Evolutionary conservation across 1,284 basidiomycete genomes (phyloP), one percentile per base, ranked within the genome.

Genomic region (Moesziomyces sp.): DNA sequence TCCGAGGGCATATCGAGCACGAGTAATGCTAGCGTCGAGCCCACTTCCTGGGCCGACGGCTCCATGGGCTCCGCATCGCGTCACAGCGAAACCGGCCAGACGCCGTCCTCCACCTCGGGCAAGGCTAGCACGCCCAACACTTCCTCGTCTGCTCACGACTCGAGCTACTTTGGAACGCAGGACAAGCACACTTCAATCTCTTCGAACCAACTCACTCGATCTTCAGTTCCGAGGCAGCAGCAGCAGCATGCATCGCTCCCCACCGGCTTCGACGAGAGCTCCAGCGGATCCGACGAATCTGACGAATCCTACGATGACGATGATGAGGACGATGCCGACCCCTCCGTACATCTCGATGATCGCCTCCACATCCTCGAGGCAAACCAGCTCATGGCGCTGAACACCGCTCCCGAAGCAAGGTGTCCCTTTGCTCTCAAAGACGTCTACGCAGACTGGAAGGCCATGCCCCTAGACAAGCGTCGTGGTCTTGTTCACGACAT

Each of bases 371-470:
- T 58, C 46, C 48, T 60, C 35, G 58, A 62, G 14, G 55, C 69
- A n/a, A 45, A 48, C 19, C 52, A 55, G 18, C 59, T 67, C 8
- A 48, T 67, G 55, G 49, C 43, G 23, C 46, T 66, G n/a, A 23
- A 58, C 8, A 71, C 52, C n/a, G 62, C 68, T 7, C 68, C 68
- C 4, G 46, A 47, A 16, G n/a, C 26, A 23, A 46, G 56, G 28
- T 72, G 69, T 51, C 69, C 63, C 3, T 72, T 72, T 49, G 69
- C 69, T 11, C 56, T 72, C 56, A 66, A 63, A 33, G 69, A 72
- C 30, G 69, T 72, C 24, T 67, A 66, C 33, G 56, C 63, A 14
- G 59, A 72, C 16, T 67, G 69, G 69, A 43, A 49, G 1, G 51
- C 26, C 21, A 62, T 59, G 58, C n/a, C 63, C 0, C 16, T 67